Base-by-base conservation (phyloP, 352 stramenopile genomes). In the Achlya hypogyna region DNA sequence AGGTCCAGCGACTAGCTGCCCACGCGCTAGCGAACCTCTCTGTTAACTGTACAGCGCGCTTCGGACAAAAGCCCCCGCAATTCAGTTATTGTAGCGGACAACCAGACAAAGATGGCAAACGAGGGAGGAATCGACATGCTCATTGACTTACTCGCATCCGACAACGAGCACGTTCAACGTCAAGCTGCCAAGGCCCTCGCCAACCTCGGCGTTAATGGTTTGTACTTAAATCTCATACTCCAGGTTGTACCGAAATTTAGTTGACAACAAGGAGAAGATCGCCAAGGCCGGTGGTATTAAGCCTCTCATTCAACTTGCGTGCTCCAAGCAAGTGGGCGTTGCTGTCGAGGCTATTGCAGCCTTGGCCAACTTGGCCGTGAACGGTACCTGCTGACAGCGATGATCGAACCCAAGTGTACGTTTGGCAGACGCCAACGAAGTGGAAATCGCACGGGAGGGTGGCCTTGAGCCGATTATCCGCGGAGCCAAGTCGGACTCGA, bases 11-110 rank as follows among this genome's bases (percentile, higher is more conserved):
- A 5, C 74, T 98, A 6, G 92, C 93, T 25, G 93, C 93, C 5
- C 93, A 98, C 43, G 93, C 93, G 58, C 81, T 98, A 28, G 93
- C 93, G 5, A 98, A 98, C 65, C 78, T 98, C 43, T 97, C 88
- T 1, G 93, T 98, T 27, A 96, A 97, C 71, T 91, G 87, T 96
- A 76, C 58, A 74, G 65, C 0, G 32, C 32, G 22, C 2, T 22
- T 42, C 22, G 12, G 4, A 43, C 20, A 12, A 4, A 16, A 34
- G 28, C 31, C 4, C 3, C 20, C 45, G 22, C 10, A 12, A 38
- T 60, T 31, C 45, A 62, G 42, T 22, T 53, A n/a, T 34, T 53
- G 20, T 64, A 96, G 89, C 86, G 20, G 89, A 97, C 56, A 98
- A 98, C 64, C 93, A 98, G 77, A 88, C 86, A 52, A 86, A 89